Base-by-base conservation (phyloP, 2,329 filamentous ascomycete species). In the Pestalotiopsis sp. region DNA sequence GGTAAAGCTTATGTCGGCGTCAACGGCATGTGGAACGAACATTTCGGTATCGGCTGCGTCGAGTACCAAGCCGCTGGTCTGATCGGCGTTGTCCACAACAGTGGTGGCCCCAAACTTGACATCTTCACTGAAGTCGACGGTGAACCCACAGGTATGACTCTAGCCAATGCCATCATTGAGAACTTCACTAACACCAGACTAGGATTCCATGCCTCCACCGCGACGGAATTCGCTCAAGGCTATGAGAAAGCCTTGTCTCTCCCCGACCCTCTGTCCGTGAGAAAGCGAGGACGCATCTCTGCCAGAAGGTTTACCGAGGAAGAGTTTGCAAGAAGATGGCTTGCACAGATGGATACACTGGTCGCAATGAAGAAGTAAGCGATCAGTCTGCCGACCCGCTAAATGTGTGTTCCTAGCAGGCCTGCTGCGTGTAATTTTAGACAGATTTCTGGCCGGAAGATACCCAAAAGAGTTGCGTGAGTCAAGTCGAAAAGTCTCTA, bases 1-100 rank as follows among this genome's bases (percentile, higher is more conserved):
- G 84, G 89, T 66, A 90, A 85, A 71, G 91, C 92, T 3, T 95
- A 90, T 20, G 88, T 99, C 1, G 96, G 96, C 64, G 94, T 97
- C 38, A 99, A 99, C 75, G 94, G 93, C 76, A 99, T 99, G 96
- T 99, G 96, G 95, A 98, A 98, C 79, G 96, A 99, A 82, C 96
- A 99, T 80, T 99, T 99, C 78, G 96, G 96, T 25, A 99, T 99
- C 69, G 96, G 96, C 1, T 95, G 98, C 17, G 96, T 99, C 55
- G 96, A 99, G 83, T 99, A 98, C 78, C 95, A 98, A 78, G 96
- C 96, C 3, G 96, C 96, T 0, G 96, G 96, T 1, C 84, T 99
- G 68, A 94, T 99, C 68, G 91, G 92, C 4, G 95, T 99, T 0
- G 96, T 98, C 9, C 96, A 99, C 76, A 86, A 98, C 79, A 96